These are phyloP conservation scores for Mucor ambiguus DNA, from an alignment of 371 early-diverging fungal genomes.

Conservation along the genomic window DNA sequence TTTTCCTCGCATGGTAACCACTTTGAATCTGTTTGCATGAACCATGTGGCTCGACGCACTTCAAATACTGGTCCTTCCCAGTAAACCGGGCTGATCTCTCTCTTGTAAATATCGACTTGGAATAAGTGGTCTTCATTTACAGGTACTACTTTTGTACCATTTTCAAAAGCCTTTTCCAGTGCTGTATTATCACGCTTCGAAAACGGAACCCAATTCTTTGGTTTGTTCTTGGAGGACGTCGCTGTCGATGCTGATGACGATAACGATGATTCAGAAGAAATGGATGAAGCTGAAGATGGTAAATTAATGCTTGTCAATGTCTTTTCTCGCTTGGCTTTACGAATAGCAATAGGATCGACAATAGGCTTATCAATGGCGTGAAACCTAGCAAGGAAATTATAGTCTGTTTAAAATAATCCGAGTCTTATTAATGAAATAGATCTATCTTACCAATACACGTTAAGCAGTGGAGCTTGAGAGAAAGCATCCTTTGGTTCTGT, in stretches of 20 bases:
- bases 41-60: slow-evolving; percentile 85
- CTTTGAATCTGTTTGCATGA: slow-evolving; percentile 61
- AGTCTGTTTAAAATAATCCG: background rate
- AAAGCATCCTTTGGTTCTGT: background rate
- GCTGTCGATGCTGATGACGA: background rate
- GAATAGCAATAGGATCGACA: slow-evolving; percentile 28
- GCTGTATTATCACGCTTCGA: slow-evolving; percentile 61
- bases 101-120: slow-evolving; percentile 73
- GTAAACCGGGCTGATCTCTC: slow-evolving; percentile 77
- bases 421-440: background rate
- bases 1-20: slow-evolving; percentile 84
- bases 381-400: slow-evolving; percentile 21
- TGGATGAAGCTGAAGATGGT: background rate
- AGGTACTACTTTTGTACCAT: slow-evolving; percentile 28
- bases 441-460: background rate
- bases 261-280: background rate
- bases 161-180: slow-evolving; percentile 57
- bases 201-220: slow-evolving; percentile 62
- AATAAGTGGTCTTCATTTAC: slow-evolving; percentile 80
- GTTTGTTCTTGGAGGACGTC: background rate
- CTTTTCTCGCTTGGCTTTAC: slow-evolving; percentile 23
- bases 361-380: slow-evolving; percentile 34
- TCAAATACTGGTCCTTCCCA: slow-evolving; percentile 85
- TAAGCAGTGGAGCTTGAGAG: background rate
- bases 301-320: background rate